These are phyloP conservation scores for Puccinia polysora DNA, from an alignment of 1,284 basidiomycete species.

Conservation along the genomic window DNA sequence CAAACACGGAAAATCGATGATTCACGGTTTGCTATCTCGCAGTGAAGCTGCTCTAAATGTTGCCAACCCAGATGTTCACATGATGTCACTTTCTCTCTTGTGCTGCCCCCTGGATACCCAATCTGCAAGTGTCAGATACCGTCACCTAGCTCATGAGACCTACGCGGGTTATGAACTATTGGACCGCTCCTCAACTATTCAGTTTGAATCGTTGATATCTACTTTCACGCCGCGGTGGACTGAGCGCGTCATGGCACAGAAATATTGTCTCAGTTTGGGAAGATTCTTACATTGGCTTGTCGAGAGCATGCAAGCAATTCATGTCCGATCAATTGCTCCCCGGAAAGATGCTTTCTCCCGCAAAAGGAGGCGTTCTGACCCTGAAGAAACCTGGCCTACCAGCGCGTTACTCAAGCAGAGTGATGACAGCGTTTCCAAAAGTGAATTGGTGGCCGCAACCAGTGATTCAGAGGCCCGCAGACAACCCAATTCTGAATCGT, in stretches of 20 bases:
- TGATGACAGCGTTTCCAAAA: background rate
- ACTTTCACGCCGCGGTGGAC: conserved; percentile 21
- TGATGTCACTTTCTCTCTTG: conserved; percentile 28
- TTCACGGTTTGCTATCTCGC: conserved; percentile 26
- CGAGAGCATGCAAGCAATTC: conserved; percentile 10
- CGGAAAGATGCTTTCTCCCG: background rate
- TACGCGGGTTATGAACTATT: conserved; percentile 32
- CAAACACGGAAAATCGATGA: conserved; percentile 31
- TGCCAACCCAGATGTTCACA: conserved; percentile 5
- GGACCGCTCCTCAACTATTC: conserved; percentile 13
- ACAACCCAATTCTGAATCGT: background rate
- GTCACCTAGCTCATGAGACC: background rate
- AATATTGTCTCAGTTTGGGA: conserved; percentile 10
- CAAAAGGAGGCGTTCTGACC: conserved; percentile 17
- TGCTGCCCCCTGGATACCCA: conserved; percentile 33
- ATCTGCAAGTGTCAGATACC: conserved; percentile 5
- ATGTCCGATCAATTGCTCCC: background rate
- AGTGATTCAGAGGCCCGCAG: background rate
- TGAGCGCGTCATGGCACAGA: conserved; percentile 7
- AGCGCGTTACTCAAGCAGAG: background rate
- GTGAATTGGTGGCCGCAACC: background rate
- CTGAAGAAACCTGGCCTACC: background rate
- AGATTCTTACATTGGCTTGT: conserved; percentile 29
- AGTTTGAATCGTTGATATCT: conserved; percentile 22
- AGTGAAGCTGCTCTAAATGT: conserved; percentile 23